A percentile compares a stretch with the other conserved stretches of the same genome.
Evolutionary conservation across 345 rosid species (phyloP).

Genomic region (Odontarrhena argentea): DNA sequence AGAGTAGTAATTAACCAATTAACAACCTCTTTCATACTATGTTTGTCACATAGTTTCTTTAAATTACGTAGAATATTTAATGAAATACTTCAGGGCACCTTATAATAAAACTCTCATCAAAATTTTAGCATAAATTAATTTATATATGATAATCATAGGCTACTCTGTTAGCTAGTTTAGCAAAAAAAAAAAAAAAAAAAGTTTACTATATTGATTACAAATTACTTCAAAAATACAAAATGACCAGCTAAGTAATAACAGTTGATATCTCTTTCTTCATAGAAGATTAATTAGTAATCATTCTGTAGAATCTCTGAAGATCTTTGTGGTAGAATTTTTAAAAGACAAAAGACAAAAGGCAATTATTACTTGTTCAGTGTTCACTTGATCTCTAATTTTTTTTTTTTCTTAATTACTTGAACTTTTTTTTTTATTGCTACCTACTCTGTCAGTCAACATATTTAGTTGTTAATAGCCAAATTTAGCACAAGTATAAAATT

Average conservation of each 20-base stretch:
- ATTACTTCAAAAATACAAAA: background rate
- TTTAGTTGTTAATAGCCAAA: background rate
- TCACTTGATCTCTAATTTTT: background rate
- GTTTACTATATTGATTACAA: background rate
- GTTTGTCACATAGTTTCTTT: background rate
- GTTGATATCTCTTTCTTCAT: conserved; percentile 4
- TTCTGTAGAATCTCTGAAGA: conserved; percentile 33
- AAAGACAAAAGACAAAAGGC: conserved; percentile 9
- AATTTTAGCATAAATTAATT: too few species aligned
- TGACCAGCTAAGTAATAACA: background rate
- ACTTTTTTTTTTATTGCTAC: background rate
- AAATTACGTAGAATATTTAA: too few species aligned
- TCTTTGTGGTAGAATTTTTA: conserved; percentile 11
- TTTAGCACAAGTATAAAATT: background rate
- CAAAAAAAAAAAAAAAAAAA: background rate
- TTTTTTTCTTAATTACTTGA: background rate
- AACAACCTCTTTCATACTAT: background rate
- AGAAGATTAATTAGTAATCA: conserved; percentile 29
- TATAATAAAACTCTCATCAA: background rate
- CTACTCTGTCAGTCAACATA: background rate
- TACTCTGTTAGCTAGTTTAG: too few species aligned
- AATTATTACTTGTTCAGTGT: conserved; percentile 26
- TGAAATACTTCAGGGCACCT: background rate
- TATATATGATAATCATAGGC: too few species aligned
- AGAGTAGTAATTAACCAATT: background rate